These are phyloP conservation scores for Polyporus arcularius DNA, from an alignment of 768 basidiomycete genomes.

Conservation along the genomic window DNA sequence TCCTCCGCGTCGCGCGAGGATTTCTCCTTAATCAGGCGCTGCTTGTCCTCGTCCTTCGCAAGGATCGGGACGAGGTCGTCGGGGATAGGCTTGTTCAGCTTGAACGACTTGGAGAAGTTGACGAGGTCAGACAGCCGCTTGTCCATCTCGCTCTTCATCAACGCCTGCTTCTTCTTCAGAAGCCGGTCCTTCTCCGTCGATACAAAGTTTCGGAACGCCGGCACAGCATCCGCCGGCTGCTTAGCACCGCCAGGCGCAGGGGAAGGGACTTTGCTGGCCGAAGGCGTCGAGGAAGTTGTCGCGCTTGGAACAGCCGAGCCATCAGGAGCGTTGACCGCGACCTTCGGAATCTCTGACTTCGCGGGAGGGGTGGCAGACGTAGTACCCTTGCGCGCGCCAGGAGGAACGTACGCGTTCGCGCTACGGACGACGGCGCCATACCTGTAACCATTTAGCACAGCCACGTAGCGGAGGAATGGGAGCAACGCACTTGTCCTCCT, in stretches of 20 bases:
- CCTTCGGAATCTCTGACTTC: constrained; percentile 63
- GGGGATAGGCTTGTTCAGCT: constrained; percentile 95
- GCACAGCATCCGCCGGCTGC: constrained; percentile 65
- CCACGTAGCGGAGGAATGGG: constrained; percentile 18
- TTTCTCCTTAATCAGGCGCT: constrained; percentile 80
- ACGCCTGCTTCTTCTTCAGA: constrained; percentile 86
- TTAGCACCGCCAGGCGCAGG: constrained; percentile 14
- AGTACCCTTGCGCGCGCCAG: constrained; percentile 69
- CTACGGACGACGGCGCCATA: constrained; percentile 91
- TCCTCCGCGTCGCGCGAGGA: constrained; percentile 68
- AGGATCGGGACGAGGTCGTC: constrained; percentile 91
- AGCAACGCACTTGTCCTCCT: constrained; percentile 86
- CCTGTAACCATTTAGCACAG: constrained; percentile 45
- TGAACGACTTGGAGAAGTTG: constrained; percentile 93
- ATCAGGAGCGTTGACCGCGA: constrained; percentile 79
- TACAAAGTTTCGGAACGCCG: constrained; percentile 91
- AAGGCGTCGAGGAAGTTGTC: constrained; percentile 56
- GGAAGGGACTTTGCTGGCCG: constrained; percentile 53
- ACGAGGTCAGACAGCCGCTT: constrained; percentile 90
- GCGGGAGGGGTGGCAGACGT: constrained; percentile 31
- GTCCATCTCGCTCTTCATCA: constrained; percentile 93
- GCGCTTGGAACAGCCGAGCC: constrained; percentile 58
- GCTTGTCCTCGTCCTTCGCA: constrained; percentile 92
- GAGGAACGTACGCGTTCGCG: constrained; percentile 91
- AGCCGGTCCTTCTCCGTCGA: constrained; percentile 87